Conservation (phyloP, 2,329 filamentous ascomycete species). For the Microdochium trichocladiopsis region DNA sequence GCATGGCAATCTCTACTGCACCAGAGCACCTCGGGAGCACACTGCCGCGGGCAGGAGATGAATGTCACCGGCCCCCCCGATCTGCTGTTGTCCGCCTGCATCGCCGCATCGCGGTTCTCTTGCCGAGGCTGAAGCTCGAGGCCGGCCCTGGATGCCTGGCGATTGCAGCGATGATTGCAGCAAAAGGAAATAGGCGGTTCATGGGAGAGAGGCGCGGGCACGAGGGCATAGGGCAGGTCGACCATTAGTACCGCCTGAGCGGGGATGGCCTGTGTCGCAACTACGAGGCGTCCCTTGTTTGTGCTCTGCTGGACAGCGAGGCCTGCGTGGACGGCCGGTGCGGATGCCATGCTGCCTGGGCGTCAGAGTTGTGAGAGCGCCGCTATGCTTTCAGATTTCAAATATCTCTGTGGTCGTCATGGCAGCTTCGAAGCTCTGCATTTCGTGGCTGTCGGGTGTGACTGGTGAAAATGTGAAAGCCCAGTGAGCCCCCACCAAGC, state of each 20-base stretch:
- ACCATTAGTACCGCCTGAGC: constrained; percentile 3
- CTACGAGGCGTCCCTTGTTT: constrained; percentile 5
- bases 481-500: no score
- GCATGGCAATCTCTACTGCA: constrained; percentile 4
- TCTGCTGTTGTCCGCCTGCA: no score
- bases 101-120: no score
- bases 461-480: no score
- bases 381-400: no score
- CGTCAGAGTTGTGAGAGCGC: no score
- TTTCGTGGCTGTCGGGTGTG: no score
- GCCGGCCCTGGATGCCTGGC: constrained; percentile 1
- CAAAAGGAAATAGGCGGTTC: constrained; percentile 6
- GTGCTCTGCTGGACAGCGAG: constrained; percentile 1
- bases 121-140: not conserved
- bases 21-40: constrained; percentile 6
- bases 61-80: no score
- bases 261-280: constrained; percentile 1
- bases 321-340: constrained; percentile 3
- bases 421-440: no score
- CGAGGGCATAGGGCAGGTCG: constrained; percentile 6
- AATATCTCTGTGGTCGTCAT: no score
- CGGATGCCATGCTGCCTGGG: no score
- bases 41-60: constrained; percentile 4
- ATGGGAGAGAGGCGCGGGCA: constrained; percentile 5
- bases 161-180: constrained; percentile 4